These are phyloP conservation scores for Amanita inopinata DNA, from an alignment of 768 basidiomycete species.

Conservation along the genomic window DNA sequence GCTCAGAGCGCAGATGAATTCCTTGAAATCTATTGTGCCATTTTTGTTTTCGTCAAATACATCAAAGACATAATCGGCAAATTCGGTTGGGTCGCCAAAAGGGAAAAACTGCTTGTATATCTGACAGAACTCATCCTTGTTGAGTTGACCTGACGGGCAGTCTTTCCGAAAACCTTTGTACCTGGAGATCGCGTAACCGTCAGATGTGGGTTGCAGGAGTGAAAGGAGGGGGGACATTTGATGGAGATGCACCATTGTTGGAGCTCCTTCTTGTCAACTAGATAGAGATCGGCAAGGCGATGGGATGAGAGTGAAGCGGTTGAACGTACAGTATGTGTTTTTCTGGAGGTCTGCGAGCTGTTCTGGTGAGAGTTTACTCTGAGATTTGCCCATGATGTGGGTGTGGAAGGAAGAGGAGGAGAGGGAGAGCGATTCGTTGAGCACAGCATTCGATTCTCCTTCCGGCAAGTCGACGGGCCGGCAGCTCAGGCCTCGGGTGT, in stretches of 20 bases:
- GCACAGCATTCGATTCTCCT: slow-evolving; percentile 9
- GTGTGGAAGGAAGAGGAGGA: slow-evolving; percentile 15
- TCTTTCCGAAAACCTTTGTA: slow-evolving; percentile 99
- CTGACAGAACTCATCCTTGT: slow-evolving; percentile 90
- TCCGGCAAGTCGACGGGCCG: background rate
- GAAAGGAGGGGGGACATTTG: slow-evolving; percentile 9
- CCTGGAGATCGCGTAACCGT: no score
- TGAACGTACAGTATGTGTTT: slow-evolving; percentile 85
- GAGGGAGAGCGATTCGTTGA: no score
- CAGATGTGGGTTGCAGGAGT: slow-evolving; percentile 11
- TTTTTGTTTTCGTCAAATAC: slow-evolving; percentile 94
- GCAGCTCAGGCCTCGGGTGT: slow-evolving; percentile 10
- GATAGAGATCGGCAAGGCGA: slow-evolving; percentile 8
- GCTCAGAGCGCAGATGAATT: slow-evolving; percentile 97
- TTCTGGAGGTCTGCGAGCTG: slow-evolving; percentile 94
- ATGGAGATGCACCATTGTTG: slow-evolving; percentile 69
- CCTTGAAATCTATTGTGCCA: slow-evolving; percentile 97
- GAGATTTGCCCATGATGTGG: slow-evolving; percentile 99
- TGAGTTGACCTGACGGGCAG: slow-evolving; percentile 93
- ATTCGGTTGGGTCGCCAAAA: slow-evolving; percentile 94
- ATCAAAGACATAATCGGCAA: slow-evolving; percentile 98
- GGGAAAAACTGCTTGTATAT: slow-evolving; percentile 99
- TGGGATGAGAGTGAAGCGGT: slow-evolving; percentile 6
- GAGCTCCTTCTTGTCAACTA: slow-evolving; percentile 94
- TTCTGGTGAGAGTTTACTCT: slow-evolving; percentile 90